Base-by-base conservation (phyloP, 345 rosid species). In the Boechera retrofracta region DNA sequence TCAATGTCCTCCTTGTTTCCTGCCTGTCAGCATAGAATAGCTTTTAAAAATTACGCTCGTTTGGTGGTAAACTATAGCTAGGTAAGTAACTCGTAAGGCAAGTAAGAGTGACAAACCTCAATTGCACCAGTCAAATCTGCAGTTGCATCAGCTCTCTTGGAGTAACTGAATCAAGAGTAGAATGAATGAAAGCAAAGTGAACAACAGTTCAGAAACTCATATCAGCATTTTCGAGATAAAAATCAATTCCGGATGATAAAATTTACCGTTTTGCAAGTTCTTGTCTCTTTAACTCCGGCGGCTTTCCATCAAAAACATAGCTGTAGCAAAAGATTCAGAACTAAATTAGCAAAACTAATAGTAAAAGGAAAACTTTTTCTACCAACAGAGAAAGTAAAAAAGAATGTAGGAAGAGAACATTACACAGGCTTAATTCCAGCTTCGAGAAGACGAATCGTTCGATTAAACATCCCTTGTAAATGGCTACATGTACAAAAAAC, bases 391-490 rank as follows among this genome's bases (percentile, higher is more conserved):
- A 48, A n/a, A 45, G 33, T 56, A 73, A 7, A 62, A 44, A 15
- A 59, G 13, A 64, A 75, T 21, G 58, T 54, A n/a, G 53, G 60
- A 66, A 73, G 47, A 75, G 66, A 13, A 44, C 77, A 71, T 82
- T 92, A 90, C 97, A 88, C 87, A 64, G 99, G 98, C 86, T 95
- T 91, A 35, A 95, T 92, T 76, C 99, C 99, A 71, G 99, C 85
- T 81, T 92, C 99, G 35, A 95, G 89, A 67, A 95, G 97, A 79
- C 97, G 89, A 80, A 92, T 91, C 6, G 99, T 95, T 65, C 97
- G 86, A 67, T 68, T 80, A 81, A 95, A 92, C 99, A 95, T 91
- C 77, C 98, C 99, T 83, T 91, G 98, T 74, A 92, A 84, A 81
- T 95, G 98, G 80, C 99, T 95, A 71, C 1, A 68, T 1, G 28